Base-by-base conservation (phyloP, 2,329 filamentous ascomycete genomes). In the Paracamarosporium sp. region DNA sequence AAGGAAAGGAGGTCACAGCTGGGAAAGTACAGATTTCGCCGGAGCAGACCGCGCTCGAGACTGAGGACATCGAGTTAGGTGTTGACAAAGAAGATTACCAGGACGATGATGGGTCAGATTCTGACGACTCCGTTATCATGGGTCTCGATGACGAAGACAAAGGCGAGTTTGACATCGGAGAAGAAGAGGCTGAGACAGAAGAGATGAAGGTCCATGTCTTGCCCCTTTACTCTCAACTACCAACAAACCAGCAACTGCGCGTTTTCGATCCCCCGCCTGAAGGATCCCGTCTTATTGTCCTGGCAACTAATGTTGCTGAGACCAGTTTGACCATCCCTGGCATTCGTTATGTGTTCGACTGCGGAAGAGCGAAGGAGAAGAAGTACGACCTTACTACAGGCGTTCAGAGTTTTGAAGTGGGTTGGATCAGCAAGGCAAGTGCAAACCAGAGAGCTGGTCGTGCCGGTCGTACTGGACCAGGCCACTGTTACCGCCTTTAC, bases 391-490 rank as follows among this genome's bases (percentile, higher is more conserved):
- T 87, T n/a, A 80, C 86, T 11, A 97, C 91, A 8, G 94, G 94
- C 3, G 94, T 99, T 0, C 95, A 99, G 74, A 97, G 90, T 71
- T 99, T 97, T 73, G 91, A 97, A 68, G 87, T 99, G 52, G 90
- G 90, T 38, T 99, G 94, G 92, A 96, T 98, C 73, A 97, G 93
- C 80, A 98, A 99, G 79, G 95, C 95, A 27, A 96, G 92, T 74
- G 94, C 95, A 7, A 91, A 89, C 64, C 95, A 99, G 77, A 86
- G 95, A 74, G 88, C 92, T 57, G 95, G 95, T 79, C 92, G 95
- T 84, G 95, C 95, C 56, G 95, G 96, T 62, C 89, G 95, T 82
- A 99, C 94, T 4, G 94, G 93, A 0, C 93, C 95, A 1, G 95
- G 95, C 7, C 96, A 99, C 77, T 98, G 94, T 78, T 99, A 97